Evolutionary conservation across 1,284 basidiomycete genomes (phyloP).

Genomic region (Rhodotorula sp.): DNA sequence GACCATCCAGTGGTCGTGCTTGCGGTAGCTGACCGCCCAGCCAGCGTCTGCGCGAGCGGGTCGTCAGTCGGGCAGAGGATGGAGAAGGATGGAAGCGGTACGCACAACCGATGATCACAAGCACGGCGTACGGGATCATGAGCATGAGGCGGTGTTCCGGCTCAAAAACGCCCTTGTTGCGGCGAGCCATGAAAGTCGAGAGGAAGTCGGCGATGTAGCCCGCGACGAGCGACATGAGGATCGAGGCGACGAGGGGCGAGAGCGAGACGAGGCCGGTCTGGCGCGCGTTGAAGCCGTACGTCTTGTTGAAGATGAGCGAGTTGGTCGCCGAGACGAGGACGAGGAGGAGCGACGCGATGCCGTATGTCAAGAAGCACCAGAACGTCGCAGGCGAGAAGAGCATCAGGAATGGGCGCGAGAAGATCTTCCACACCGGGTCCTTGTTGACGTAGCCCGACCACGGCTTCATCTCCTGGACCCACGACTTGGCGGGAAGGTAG

Average conservation of each 20-base stretch:
- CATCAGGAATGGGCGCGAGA: constrained; percentile 25
- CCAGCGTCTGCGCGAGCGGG: neutral
- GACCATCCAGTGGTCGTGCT: constrained; percentile 1
- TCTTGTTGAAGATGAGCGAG: constrained; percentile 31
- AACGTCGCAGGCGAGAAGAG: constrained; percentile 8
- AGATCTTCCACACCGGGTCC: constrained; percentile 18
- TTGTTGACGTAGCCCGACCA: constrained; percentile 13
- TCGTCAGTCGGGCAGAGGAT: neutral
- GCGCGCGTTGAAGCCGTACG: constrained; percentile 30
- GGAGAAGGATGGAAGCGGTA: neutral
- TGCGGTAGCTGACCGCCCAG: constrained; percentile 1
- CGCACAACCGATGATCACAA: neutral
- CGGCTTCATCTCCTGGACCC: constrained; percentile 16
- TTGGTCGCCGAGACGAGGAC: constrained; percentile 26
- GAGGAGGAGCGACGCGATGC: constrained; percentile 21
- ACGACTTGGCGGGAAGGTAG: constrained; percentile 18
- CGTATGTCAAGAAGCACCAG: constrained; percentile 5
- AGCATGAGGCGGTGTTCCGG: constrained; percentile 4
- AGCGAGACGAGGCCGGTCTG: constrained; percentile 54
- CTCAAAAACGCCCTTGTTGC: constrained; percentile 57
- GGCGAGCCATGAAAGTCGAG: constrained; percentile 55
- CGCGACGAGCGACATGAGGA: constrained; percentile 43
- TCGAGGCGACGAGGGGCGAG: constrained; percentile 46
- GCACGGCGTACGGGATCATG: constrained; percentile 4
- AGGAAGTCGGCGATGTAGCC: constrained; percentile 54